Percentiles rank a stretch among this genome's conserved stretches.
Conservation (phyloP, 345 rosid genomes). For the Brassica rapa region DNA sequence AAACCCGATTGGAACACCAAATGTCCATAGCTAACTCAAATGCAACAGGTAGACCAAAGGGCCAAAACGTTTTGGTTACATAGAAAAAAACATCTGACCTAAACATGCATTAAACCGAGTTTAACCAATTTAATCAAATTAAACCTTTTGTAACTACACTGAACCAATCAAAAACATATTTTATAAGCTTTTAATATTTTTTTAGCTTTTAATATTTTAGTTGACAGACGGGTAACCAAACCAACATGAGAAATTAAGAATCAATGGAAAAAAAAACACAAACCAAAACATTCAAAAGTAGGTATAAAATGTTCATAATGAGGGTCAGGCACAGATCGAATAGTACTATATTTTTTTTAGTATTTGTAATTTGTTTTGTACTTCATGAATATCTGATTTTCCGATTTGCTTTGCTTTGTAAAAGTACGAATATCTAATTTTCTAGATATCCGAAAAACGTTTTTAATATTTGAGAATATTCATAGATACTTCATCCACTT, state of each 20-base stretch:
- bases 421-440: too few relatives aligned
- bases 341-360: too few relatives aligned
- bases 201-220: neutral
- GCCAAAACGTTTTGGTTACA: neutral
- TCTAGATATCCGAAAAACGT: too few relatives aligned
- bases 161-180: neutral
- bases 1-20: too few relatives aligned
- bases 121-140: neutral
- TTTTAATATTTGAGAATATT: too few relatives aligned
- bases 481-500: too few relatives aligned
- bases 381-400: too few relatives aligned
- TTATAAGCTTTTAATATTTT: neutral
- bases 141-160: constrained; percentile 8
- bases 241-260: neutral
- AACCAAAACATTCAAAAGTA: neutral
- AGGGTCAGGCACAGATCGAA: too few relatives aligned
- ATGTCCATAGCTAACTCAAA: neutral
- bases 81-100: neutral
- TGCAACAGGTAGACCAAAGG: neutral
- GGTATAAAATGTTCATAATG: neutral
- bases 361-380: too few relatives aligned
- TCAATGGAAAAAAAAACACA: neutral
- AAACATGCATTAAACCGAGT: constrained; percentile 5
- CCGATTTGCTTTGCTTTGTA: too few relatives aligned
- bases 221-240: neutral